Conservation (phyloP, 305 asterid species). For the Solanum hybrid region DNA sequence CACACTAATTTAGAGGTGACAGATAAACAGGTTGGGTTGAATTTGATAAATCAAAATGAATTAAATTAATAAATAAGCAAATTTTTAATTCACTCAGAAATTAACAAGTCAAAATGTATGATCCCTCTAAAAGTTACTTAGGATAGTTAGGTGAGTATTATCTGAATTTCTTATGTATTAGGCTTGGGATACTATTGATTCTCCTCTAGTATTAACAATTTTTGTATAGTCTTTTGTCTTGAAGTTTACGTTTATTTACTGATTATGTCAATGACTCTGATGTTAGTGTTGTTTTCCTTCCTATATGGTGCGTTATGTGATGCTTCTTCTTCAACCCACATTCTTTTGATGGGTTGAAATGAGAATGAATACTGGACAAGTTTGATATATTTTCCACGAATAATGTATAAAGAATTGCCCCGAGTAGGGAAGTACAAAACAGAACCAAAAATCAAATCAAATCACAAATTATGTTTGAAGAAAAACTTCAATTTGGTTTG, state of each 20-base stretch:
- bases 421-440: too few relatives aligned
- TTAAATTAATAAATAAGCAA: too few relatives aligned
- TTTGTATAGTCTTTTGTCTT: background rate
- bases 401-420: background rate
- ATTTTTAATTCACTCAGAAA: background rate
- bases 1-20: background rate
- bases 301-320: background rate
- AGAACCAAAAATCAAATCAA: too few relatives aligned
- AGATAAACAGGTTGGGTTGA: background rate
- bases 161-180: background rate
- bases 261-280: background rate
- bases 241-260: background rate
- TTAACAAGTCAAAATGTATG: background rate
- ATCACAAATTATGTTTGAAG: too few relatives aligned
- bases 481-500: too few relatives aligned
- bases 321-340: background rate
- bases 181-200: background rate
- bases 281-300: background rate
- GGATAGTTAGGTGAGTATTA: background rate
- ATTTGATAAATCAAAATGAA: background rate
- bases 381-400: background rate
- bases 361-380: background rate
- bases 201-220: background rate
- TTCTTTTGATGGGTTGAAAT: background rate
- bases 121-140: background rate